Conservation (phyloP, 345 rosid genomes). For the Jatropha curcas region DNA sequence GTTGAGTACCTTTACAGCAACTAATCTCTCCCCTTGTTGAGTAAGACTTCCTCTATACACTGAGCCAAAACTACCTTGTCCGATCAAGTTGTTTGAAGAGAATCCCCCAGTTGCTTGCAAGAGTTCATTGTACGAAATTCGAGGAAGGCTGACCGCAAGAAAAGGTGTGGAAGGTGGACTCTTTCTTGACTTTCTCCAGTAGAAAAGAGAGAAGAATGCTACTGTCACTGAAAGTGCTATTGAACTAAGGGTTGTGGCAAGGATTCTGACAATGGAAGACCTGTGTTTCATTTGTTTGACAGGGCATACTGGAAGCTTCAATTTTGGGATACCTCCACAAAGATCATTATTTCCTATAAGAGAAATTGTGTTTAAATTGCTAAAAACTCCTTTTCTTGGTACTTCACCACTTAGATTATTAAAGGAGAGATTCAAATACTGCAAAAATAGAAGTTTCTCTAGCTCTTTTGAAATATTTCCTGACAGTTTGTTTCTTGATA, state of each 20-base stretch:
- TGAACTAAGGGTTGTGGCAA: neutral
- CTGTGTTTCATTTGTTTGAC: neutral
- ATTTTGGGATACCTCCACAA: constrained; percentile 12
- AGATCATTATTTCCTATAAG: constrained; percentile 5
- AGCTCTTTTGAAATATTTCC: constrained; percentile 16
- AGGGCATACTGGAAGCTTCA: constrained; percentile 9
- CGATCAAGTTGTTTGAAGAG: neutral
- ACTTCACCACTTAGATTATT: constrained; percentile 18
- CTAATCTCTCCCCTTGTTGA: neutral
- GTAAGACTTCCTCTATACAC: constrained; percentile 4
- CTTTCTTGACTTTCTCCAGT: neutral
- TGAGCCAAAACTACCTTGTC: constrained; percentile 12
- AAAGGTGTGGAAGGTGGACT: neutral
- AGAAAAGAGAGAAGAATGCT: neutral
- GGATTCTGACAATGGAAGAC: neutral
- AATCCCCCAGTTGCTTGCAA: neutral
- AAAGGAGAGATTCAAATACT: constrained; percentile 7
- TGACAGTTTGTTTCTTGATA: constrained; percentile 14
- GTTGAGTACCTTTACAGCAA: constrained; percentile 19
- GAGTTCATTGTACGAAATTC: neutral
- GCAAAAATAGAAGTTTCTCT: neutral
- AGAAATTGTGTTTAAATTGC: neutral
- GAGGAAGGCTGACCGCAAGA: neutral
- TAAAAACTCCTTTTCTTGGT: constrained; percentile 10
- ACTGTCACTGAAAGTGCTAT: neutral